Base-by-base conservation (phyloP, 2,329 filamentous ascomycete species). In the Apiospora pterosperma region DNA sequence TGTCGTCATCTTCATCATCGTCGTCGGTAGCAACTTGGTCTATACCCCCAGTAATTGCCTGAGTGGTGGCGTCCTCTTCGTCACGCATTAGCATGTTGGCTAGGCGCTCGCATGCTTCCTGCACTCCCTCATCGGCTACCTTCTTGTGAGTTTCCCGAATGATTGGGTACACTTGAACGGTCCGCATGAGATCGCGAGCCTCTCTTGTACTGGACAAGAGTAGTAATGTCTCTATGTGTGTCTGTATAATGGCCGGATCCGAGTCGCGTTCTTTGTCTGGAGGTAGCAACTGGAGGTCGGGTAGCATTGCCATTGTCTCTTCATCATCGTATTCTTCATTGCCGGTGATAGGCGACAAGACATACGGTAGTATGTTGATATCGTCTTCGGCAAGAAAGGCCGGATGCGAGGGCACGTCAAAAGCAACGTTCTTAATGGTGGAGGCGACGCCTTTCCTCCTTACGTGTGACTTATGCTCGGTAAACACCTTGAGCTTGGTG, bases 361-460 rank as follows among this genome's bases (percentile, higher is more conserved):
- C 82, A 76, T 98, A 98, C 0, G 95, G 94, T 5, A 98, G 80
- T 19, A 98, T 85, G 71, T 97, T 90, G 61, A 94, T 88, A 42
- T 89, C 88, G 21, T 89, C 86, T 62, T 91, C 88, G 0, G 86
- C 84, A 58, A 97, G 79, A 62, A 97, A 89, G 2, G 84, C 80
- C 0, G 86, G 81, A 72, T 98, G 95, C 0, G 90, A 85, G 3
- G 86, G 78, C 6, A 95, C 79, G 72, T 96, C 91, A 74, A 99
- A 98, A 7, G 92, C 89, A 36, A 92, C 88, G 74, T 99, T 99
- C 78, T 98, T 98, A 76, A 99, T 93, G 11, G 93, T 96, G 66
- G 90, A 93, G 8, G 95, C 95, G n/a, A 97, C 94, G n/a, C 96
- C 96, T 72, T 93, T 92, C 63, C 96, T 85, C 65, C 96, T 88